These are phyloP conservation scores for Erythrophleum ivorense DNA, from an alignment of 331 rosid species.

Conservation along the genomic window DNA sequence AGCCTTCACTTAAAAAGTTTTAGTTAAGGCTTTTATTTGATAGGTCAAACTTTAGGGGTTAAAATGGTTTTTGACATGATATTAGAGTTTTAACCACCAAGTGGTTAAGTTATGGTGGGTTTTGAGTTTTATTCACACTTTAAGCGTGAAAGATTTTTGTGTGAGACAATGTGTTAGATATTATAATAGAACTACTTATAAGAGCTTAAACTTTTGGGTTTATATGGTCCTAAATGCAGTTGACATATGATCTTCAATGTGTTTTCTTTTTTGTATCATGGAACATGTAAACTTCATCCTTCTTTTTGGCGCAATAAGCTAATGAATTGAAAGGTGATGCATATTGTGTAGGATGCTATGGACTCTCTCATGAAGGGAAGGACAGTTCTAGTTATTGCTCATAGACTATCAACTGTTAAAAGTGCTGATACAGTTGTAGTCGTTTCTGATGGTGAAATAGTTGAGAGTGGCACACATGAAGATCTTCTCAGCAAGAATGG, in stretches of 20 bases:
- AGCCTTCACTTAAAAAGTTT: too few species aligned
- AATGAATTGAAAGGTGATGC: conserved; percentile 1
- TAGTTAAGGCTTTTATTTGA: too few species aligned
- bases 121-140: too few species aligned
- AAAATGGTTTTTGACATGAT: too few species aligned
- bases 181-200: too few species aligned
- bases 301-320: not conserved
- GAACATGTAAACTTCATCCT: too few species aligned
- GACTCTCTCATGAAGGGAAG: conserved; percentile 82
- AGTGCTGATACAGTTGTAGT: conserved; percentile 75
- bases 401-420: conserved; percentile 79
- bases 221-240: not conserved
- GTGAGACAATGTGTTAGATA: too few species aligned
- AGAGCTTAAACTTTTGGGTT: not conserved
- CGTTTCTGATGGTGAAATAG: conserved; percentile 72
- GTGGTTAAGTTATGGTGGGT: too few species aligned
- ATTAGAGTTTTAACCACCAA: too few species aligned
- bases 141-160: too few species aligned
- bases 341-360: conserved; percentile 72
- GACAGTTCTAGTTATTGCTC: conserved; percentile 89
- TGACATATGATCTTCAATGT: not conserved
- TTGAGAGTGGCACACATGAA: conserved; percentile 77
- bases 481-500: conserved; percentile 69
- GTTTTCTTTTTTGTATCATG: not conserved
- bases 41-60: too few species aligned